A percentile compares a stretch with the other conserved stretches of the same genome.
These are phyloP conservation scores for Aleurites moluccanus DNA, from an alignment of 441 rosid genomes.

Conservation along the genomic window DNA sequence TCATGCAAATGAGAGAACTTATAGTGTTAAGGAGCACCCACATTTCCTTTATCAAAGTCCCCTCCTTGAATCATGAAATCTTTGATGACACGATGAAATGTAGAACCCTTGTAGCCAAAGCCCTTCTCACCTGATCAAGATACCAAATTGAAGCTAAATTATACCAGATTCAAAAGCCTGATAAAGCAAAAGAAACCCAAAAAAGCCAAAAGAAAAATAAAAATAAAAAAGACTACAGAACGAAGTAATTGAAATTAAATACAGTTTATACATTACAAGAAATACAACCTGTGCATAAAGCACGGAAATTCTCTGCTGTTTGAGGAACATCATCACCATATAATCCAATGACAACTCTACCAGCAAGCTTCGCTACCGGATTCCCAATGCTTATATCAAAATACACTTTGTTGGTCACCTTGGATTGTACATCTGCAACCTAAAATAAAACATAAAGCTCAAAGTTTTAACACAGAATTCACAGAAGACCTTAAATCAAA, in stretches of 20 bases:
- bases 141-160: slow-evolving; percentile 17
- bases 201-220: background rate
- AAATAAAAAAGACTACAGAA: background rate
- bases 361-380: slow-evolving; percentile 83
- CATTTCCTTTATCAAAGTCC: slow-evolving; percentile 97
- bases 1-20: slow-evolving; percentile 2
- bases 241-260: background rate
- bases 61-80: slow-evolving; percentile 99
- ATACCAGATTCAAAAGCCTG: background rate
- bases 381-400: slow-evolving; percentile 92
- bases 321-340: slow-evolving; percentile 96
- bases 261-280: background rate
- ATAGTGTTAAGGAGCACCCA: slow-evolving; percentile 34
- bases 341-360: slow-evolving; percentile 89
- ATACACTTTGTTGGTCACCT: slow-evolving; percentile 85
- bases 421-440: slow-evolving; percentile 61
- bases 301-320: slow-evolving; percentile 93
- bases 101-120: slow-evolving; percentile 79
- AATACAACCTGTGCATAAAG: slow-evolving; percentile 82
- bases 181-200: background rate
- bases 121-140: slow-evolving; percentile 83
- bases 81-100: slow-evolving; percentile 89
- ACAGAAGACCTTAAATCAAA: background rate
- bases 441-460: slow-evolving; percentile 25
- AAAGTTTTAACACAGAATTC: background rate